Evolutionary conservation across 1,284 basidiomycete species (phyloP).

Genomic region (Cutaneotrichosporon mucoides): DNA sequence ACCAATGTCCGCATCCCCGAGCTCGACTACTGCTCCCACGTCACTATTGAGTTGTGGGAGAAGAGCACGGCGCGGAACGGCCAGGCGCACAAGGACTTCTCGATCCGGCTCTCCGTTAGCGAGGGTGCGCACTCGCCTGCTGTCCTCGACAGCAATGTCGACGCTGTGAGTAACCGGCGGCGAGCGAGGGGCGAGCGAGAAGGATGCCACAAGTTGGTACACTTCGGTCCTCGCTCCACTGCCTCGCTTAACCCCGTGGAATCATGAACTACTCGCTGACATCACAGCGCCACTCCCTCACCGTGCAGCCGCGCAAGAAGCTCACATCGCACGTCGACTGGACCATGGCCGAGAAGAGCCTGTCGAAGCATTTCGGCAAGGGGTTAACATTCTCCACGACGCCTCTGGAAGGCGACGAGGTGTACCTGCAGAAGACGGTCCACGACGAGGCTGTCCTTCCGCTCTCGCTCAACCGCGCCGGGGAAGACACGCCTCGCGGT

Average conservation of each 20-base stretch:
- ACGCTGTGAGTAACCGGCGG: constrained; percentile 56
- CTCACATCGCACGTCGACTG: constrained; percentile 68
- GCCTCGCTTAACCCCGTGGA: no score
- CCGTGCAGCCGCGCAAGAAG: constrained; percentile 84
- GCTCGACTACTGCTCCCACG: constrained; percentile 85
- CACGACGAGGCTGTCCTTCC: constrained; percentile 50
- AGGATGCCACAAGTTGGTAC: no score
- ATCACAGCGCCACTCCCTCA: constrained; percentile 74
- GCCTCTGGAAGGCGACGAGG: constrained; percentile 50
- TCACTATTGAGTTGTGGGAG: constrained; percentile 91
- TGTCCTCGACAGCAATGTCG: constrained; percentile 90
- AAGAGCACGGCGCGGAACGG: constrained; percentile 65
- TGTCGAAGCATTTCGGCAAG: constrained; percentile 78
- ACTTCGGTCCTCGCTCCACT: no score
- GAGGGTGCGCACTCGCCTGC: constrained; percentile 99
- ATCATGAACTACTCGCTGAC: constrained; percentile 2
- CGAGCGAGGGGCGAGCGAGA: neutral
- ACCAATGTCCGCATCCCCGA: constrained; percentile 91
- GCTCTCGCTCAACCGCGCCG: constrained; percentile 37
- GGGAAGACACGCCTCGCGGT: constrained; percentile 43
- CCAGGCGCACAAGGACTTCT: constrained; percentile 95
- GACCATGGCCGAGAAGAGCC: constrained; percentile 77
- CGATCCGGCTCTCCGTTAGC: constrained; percentile 87
- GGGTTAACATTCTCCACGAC: constrained; percentile 50
- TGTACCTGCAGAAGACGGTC: constrained; percentile 49